Conservation (phyloP, 2,329 filamentous ascomycete species). For the Paecilomyces sp. region DNA sequence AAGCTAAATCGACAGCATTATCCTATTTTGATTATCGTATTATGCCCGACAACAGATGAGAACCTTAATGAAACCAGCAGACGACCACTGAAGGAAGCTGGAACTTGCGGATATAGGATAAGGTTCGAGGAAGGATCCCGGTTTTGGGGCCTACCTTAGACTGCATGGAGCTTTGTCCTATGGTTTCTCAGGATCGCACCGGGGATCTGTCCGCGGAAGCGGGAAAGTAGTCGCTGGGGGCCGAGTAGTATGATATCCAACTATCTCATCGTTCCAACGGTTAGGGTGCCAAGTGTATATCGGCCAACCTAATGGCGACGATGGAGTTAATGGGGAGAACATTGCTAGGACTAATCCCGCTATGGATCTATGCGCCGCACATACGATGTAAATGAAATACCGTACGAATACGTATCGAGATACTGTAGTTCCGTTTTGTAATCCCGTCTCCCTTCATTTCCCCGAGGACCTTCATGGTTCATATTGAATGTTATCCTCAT, state of each 20-base stretch:
- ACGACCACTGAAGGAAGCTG: background rate
- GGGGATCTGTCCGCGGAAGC: background rate
- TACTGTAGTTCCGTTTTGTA: background rate
- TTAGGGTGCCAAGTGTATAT: background rate
- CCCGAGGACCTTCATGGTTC: background rate
- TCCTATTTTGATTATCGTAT: background rate
- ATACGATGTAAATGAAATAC: background rate
- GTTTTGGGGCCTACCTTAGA: background rate
- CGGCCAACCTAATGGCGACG: background rate
- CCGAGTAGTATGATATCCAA: background rate
- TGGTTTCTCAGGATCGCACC: background rate
- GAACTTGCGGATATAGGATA: background rate
- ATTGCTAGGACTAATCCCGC: background rate
- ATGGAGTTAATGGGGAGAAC: too few species aligned
- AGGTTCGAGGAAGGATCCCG: background rate
- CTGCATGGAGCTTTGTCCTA: background rate
- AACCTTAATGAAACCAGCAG: too few species aligned
- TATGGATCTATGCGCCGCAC: background rate
- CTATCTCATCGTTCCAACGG: background rate
- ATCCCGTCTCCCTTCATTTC: too few species aligned
- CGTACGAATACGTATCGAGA: background rate
- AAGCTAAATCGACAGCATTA: background rate
- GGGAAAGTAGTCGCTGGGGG: background rate
- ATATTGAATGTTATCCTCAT: background rate
- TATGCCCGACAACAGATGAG: background rate